These are phyloP conservation scores for Sequoiadendron giganteum DNA, from an alignment of 75 land plant species.

Conservation along the genomic window DNA sequence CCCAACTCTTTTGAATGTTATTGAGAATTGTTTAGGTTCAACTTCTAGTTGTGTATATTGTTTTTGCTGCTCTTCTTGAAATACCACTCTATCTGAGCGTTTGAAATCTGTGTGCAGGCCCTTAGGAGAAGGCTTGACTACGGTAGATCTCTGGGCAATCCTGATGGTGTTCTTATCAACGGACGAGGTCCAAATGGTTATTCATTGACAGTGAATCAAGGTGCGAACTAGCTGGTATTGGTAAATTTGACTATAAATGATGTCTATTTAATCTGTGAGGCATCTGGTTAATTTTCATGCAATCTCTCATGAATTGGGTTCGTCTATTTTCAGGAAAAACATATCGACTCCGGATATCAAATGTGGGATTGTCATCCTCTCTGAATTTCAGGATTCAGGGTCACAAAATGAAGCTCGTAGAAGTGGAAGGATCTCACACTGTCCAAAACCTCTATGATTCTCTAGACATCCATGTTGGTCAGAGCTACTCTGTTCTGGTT, in stretches of 20 bases:
- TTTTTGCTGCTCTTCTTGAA: not conserved
- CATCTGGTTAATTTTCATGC: not conserved
- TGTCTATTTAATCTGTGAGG: not conserved
- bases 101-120: not conserved
- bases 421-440: slow-evolving; percentile 74
- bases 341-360: slow-evolving; percentile 36
- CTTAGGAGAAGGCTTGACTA: slow-evolving; percentile 25
- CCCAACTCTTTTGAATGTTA: no score
- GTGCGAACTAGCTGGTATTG: slow-evolving; percentile 13
- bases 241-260: slow-evolving; percentile 12
- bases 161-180: slow-evolving; percentile 43
- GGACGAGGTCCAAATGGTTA: slow-evolving; percentile 27
- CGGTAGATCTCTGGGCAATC: slow-evolving; percentile 22
- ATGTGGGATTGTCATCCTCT: slow-evolving; percentile 31
- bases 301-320: not conserved
- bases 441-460: slow-evolving; percentile 55
- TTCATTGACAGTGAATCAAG: slow-evolving; percentile 27
- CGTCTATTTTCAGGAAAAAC: slow-evolving; percentile 27
- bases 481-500: slow-evolving; percentile 63
- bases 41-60: not conserved
- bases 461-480: slow-evolving; percentile 74
- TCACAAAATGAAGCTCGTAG: slow-evolving; percentile 62
- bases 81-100: not conserved
- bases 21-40: not conserved
- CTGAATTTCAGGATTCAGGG: slow-evolving; percentile 52